phyloP scores from a whole-genome alignment of 192 early-diverging fungal species.

The Coemansia furcata region DNA sequence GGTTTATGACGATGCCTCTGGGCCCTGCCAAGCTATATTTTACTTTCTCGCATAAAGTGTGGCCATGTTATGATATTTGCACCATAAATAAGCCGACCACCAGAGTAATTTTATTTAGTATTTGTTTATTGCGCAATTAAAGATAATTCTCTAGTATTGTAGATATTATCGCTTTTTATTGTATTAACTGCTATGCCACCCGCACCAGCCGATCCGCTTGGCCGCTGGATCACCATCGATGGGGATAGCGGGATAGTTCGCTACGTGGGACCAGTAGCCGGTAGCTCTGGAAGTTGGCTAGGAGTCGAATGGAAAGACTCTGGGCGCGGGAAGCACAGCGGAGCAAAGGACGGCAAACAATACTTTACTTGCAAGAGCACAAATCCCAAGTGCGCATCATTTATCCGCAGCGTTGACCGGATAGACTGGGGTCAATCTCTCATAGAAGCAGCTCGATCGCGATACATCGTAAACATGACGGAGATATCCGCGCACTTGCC shows the following conservation, averaged over 20 bases:
- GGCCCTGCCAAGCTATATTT: no score
- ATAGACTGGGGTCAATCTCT: conserved; percentile 38
- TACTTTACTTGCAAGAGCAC: not conserved
- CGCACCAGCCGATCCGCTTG: not conserved
- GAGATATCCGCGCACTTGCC: not conserved
- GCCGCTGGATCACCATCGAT: conserved; percentile 39
- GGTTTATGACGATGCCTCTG: no score
- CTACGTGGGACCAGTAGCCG: conserved; percentile 40
- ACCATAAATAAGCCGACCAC: no score
- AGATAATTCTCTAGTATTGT: no score
- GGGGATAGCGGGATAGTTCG: conserved; percentile 44
- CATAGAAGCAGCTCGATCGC: conserved; percentile 10
- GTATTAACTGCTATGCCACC: not conserved
- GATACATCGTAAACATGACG: conserved; percentile 18
- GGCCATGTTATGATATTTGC: no score
- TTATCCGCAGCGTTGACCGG: conserved; percentile 28
- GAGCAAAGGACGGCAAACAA: not conserved
- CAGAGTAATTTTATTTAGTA: no score
- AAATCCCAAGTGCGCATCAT: conserved; percentile 11
- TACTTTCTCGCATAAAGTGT: no score
- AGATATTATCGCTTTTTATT: not conserved
- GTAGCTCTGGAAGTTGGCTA: conserved; percentile 34
- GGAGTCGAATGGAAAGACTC: conserved; percentile 50
- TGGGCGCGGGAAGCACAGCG: conserved; percentile 49
- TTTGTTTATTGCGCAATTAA: no score